Percentiles rank a stretch among this genome's conserved stretches.
Conservation (phyloP, 345 rosid genomes). For the Camelina sativa region DNA sequence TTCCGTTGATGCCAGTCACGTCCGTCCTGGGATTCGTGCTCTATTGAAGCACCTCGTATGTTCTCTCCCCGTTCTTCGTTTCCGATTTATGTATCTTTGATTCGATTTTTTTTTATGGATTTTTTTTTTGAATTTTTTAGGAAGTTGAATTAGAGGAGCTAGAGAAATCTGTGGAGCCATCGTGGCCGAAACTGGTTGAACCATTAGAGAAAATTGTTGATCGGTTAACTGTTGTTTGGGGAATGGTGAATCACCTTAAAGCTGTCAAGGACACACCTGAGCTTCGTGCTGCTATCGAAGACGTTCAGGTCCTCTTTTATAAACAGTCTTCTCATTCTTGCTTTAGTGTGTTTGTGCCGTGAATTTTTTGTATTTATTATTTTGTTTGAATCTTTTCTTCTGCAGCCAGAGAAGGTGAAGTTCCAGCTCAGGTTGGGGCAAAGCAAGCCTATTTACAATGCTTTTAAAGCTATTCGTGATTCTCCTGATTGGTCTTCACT, state of each 20-base stretch:
- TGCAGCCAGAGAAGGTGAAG: constrained; percentile 82
- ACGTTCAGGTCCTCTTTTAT: constrained; percentile 63
- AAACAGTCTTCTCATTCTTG: neutral
- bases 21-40: constrained; percentile 74
- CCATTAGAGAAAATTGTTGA: constrained; percentile 85
- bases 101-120: neutral
- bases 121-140: constrained; percentile 32
- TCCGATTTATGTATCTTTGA: neutral
- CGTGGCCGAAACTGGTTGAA: constrained; percentile 85
- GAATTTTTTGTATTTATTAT: neutral
- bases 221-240: constrained; percentile 73
- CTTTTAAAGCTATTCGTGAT: constrained; percentile 71
- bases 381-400: constrained; percentile 1
- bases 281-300: constrained; percentile 84
- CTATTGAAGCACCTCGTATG: constrained; percentile 66
- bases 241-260: constrained; percentile 74
- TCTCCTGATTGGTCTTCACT: constrained; percentile 65
- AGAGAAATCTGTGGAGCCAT: constrained; percentile 77
- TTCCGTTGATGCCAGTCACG: constrained; percentile 62
- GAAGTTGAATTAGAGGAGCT: constrained; percentile 72
- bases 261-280: constrained; percentile 74
- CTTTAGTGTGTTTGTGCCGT: neutral
- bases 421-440: constrained; percentile 77
- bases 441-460: constrained; percentile 77
- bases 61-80: neutral